Conservation (phyloP, 768 basidiomycete genomes). For the Trametes gibbosa region DNA sequence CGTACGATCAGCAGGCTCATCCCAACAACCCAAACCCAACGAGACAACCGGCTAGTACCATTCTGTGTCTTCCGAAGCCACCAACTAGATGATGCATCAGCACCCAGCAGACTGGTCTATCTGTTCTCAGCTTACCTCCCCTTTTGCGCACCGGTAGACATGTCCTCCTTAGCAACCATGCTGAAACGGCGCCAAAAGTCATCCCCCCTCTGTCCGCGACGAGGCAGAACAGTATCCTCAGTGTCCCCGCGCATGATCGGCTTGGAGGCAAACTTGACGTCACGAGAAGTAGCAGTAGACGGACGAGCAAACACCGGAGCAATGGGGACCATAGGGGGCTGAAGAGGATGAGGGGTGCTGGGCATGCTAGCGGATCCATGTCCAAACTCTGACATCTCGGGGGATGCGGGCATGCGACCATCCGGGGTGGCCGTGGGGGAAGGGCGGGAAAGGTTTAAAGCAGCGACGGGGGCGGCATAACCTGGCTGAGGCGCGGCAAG, state of each 20-base stretch:
- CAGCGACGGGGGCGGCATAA: constrained; percentile 68
- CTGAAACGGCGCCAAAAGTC: constrained; percentile 88
- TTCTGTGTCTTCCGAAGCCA: constrained; percentile 69
- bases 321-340: constrained; percentile 76
- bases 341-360: constrained; percentile 67
- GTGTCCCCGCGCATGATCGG: constrained; percentile 66
- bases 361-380: constrained; percentile 39
- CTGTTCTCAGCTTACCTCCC: constrained; percentile 35
- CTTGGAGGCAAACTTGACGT: constrained; percentile 48
- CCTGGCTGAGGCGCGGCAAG: constrained; percentile 74
- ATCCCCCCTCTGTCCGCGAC: constrained; percentile 71
- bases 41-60: constrained; percentile 49
- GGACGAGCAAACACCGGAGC: constrained; percentile 76
- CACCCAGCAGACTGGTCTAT: not conserved
- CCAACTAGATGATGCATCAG: constrained; percentile 35
- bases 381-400: constrained; percentile 30
- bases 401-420: constrained; percentile 31
- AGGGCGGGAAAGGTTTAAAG: constrained; percentile 56
- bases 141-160: constrained; percentile 41
- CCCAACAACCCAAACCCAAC: constrained; percentile 73
- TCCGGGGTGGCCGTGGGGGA: constrained; percentile 39
- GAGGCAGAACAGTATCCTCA: constrained; percentile 66
- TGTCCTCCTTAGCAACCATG: constrained; percentile 74
- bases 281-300: constrained; percentile 32
- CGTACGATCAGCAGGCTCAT: constrained; percentile 54